Evolutionary conservation across 169 alveolate genomes (phyloP).

Genomic region (Cryptosporidium felis): DNA sequence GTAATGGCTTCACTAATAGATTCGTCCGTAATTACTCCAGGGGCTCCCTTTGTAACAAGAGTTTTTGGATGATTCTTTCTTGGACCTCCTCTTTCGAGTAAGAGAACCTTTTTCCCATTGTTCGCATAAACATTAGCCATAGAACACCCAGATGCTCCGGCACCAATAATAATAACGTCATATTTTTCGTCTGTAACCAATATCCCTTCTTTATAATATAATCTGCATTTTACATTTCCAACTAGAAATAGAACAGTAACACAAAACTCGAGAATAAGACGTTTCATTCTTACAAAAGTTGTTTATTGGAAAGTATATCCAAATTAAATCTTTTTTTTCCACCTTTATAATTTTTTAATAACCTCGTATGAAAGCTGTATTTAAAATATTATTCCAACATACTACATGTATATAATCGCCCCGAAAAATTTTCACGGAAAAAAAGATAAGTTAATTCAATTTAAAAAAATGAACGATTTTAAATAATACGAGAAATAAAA

Average conservation of each 20-base stretch:
- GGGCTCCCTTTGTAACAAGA: constrained; percentile 40
- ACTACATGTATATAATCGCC: too few relatives aligned
- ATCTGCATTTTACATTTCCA: neutral
- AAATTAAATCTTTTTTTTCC: neutral
- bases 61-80: constrained; percentile 58
- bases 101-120: constrained; percentile 52
- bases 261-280: neutral
- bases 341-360: neutral
- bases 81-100: constrained; percentile 67
- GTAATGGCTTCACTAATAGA: constrained; percentile 68
- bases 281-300: neutral
- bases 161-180: constrained; percentile 66
- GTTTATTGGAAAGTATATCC: neutral
- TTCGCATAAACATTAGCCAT: constrained; percentile 71
- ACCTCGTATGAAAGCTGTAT: too few relatives aligned
- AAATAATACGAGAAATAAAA: too few relatives aligned
- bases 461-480: too few relatives aligned
- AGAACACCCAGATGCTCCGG: constrained; percentile 66
- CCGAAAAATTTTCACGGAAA: too few relatives aligned
- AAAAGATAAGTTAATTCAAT: too few relatives aligned
- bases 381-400: too few relatives aligned
- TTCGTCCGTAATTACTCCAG: constrained; percentile 63
- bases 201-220: neutral
- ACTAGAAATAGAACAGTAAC: neutral
- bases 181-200: constrained; percentile 31